phyloP scores from a whole-genome alignment of 176 grass and related monocot species.

The Tillandsia fasciculata region DNA sequence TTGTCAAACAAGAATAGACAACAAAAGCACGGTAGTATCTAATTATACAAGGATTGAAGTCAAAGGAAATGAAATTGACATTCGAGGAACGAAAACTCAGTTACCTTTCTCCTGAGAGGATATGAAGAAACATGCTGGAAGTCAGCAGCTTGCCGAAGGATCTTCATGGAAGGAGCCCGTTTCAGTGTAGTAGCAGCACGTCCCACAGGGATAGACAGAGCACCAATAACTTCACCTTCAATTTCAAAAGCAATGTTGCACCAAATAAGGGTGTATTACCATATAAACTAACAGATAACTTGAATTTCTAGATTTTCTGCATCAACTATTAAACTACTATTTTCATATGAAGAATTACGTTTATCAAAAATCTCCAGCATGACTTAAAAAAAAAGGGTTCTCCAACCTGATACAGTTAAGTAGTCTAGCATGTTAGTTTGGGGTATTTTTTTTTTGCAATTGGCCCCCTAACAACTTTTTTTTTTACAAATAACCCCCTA shows the following conservation, averaged over 20 bases:
- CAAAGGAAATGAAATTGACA: neutral
- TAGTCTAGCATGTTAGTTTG: too few species aligned
- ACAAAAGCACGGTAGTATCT: neutral
- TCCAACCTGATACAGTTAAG: too few species aligned
- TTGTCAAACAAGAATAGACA: neutral
- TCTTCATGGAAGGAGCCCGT: conserved; percentile 82
- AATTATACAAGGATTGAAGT: neutral
- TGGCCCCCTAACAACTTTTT: too few species aligned
- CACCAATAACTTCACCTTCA: conserved; percentile 86
- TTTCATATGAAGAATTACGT: too few species aligned
- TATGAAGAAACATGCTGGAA: conserved; percentile 40
- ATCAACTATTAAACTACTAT: too few species aligned
- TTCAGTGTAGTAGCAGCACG: conserved; percentile 56
- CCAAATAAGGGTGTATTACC: neutral
- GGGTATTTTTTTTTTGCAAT: too few species aligned
- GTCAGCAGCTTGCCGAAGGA: conserved; percentile 57
- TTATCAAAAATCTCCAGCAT: too few species aligned
- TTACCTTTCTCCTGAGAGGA: conserved; percentile 74
- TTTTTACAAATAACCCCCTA: too few species aligned
- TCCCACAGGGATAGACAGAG: conserved; percentile 76
- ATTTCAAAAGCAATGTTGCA: conserved; percentile 4
- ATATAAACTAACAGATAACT: neutral
- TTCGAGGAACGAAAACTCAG: neutral
- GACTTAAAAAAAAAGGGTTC: too few species aligned
- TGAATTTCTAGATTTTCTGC: too few species aligned